These are phyloP conservation scores for Hirschioporus abietinus DNA, from an alignment of 768 basidiomycete species.

Conservation along the genomic window DNA sequence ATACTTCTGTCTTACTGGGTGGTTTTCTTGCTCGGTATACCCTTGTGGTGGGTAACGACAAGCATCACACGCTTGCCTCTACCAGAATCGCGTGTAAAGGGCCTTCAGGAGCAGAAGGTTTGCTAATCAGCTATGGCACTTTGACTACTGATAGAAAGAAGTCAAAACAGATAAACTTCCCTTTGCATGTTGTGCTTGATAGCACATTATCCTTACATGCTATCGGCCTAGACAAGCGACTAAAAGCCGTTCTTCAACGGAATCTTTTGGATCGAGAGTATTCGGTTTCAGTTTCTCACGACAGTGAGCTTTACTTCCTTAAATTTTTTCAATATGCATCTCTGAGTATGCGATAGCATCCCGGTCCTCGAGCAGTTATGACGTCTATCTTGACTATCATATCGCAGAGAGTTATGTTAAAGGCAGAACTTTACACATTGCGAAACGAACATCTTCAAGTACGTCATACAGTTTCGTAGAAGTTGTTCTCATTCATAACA, in stretches of 20 bases:
- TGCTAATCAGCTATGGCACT: conserved; percentile 4
- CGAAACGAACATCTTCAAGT: neutral
- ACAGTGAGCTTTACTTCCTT: neutral
- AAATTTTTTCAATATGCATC: neutral
- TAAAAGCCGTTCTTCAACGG: neutral
- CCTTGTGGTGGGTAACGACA: conserved; percentile 93
- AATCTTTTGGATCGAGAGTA: neutral
- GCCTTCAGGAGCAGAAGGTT: conserved; percentile 38
- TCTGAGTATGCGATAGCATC: neutral
- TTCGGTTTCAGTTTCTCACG: neutral
- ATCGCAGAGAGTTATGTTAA: neutral
- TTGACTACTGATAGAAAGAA: neutral
- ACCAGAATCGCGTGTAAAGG: conserved; percentile 54
- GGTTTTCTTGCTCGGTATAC: conserved; percentile 70
- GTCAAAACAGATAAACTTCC: conserved; percentile 25
- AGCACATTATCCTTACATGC: conserved; percentile 2
- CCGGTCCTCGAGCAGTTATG: neutral
- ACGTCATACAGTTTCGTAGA: neutral
- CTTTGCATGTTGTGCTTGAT: conserved; percentile 18
- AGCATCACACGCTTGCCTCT: conserved; percentile 80
- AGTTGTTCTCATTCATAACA: too few species aligned
- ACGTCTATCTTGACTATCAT: neutral
- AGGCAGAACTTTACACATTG: neutral
- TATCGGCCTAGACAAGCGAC: neutral
- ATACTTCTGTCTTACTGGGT: conserved; percentile 77